Conservation (phyloP, 768 basidiomycete genomes). For the Amanita exitialis region DNA sequence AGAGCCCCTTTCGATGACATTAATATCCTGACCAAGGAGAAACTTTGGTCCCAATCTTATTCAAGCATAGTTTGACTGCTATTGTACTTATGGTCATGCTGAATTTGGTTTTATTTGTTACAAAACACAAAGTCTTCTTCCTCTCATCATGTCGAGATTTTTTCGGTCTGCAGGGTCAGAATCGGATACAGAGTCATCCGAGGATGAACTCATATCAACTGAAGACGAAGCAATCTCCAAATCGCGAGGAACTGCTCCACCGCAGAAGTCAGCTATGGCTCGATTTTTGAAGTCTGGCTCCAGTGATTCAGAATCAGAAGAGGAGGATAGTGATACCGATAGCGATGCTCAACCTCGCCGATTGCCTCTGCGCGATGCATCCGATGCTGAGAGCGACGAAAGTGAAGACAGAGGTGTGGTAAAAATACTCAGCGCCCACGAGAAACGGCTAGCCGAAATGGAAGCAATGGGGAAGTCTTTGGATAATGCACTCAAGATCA, state of each 20-base stretch:
- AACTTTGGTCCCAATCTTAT: conserved; percentile 50
- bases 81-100: no score
- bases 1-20: conserved; percentile 75
- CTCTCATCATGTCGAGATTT: conserved; percentile 66
- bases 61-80: not conserved
- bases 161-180: conserved; percentile 81
- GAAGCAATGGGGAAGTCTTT: conserved; percentile 85
- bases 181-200: conserved; percentile 60
- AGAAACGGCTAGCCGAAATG: conserved; percentile 92
- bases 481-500: conserved; percentile 92
- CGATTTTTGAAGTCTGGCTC: conserved; percentile 65
- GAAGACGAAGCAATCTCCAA: conserved; percentile 46
- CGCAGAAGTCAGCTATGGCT: conserved; percentile 52
- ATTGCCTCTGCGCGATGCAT: conserved; percentile 22
- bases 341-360: conserved; percentile 16
- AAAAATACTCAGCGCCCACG: conserved; percentile 79
- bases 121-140: not conserved
- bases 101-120: not conserved
- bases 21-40: conserved; percentile 69
- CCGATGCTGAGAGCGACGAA: conserved; percentile 32
- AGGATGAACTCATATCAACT: conserved; percentile 72
- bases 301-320: conserved; percentile 47
- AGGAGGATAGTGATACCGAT: conserved; percentile 46
- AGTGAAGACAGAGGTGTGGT: conserved; percentile 63
- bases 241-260: not conserved